These are phyloP conservation scores for Curvularia sp. DNA, from an alignment of 2,329 filamentous ascomycete genomes.

Conservation along the genomic window DNA sequence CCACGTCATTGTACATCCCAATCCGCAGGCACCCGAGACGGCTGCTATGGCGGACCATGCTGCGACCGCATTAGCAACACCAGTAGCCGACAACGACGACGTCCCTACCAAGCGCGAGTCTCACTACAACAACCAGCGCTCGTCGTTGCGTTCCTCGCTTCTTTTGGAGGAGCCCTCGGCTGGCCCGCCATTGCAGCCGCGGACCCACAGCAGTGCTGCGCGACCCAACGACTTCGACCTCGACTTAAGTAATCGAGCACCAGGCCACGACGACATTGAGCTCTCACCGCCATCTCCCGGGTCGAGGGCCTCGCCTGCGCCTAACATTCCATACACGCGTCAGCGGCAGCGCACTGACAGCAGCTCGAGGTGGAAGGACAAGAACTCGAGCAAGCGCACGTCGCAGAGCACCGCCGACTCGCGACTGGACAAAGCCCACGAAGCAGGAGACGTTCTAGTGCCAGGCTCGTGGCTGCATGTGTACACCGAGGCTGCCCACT, in stretches of 20 bases:
- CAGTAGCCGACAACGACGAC: slow-evolving; percentile 21
- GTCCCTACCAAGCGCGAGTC: slow-evolving; percentile 33
- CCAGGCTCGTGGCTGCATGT: slow-evolving; percentile 19
- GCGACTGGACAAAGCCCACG: background rate
- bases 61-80: background rate
- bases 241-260: slow-evolving; percentile 13
- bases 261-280: slow-evolving; percentile 26
- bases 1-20: slow-evolving; percentile 22
- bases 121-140: slow-evolving; percentile 49
- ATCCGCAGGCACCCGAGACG: slow-evolving; percentile 9
- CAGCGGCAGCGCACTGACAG: slow-evolving; percentile 3
- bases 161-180: slow-evolving; percentile 23
- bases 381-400: slow-evolving; percentile 3
- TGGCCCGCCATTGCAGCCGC: slow-evolving; percentile 23
- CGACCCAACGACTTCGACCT: slow-evolving; percentile 30
- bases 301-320: slow-evolving; percentile 25
- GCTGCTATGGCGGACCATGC: slow-evolving; percentile 30
- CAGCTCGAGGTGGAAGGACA: slow-evolving; percentile 9
- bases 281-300: slow-evolving; percentile 7
- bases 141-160: slow-evolving; percentile 34
- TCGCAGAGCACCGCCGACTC: slow-evolving; percentile 16
- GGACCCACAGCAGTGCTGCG: slow-evolving; percentile 21
- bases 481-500: slow-evolving; percentile 17
- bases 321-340: slow-evolving; percentile 24
- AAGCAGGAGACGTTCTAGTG: slow-evolving; percentile 12